Evolutionary conservation across 805 yeast genomes (phyloP).

Genomic region (Starmerella potacharoeniae): DNA sequence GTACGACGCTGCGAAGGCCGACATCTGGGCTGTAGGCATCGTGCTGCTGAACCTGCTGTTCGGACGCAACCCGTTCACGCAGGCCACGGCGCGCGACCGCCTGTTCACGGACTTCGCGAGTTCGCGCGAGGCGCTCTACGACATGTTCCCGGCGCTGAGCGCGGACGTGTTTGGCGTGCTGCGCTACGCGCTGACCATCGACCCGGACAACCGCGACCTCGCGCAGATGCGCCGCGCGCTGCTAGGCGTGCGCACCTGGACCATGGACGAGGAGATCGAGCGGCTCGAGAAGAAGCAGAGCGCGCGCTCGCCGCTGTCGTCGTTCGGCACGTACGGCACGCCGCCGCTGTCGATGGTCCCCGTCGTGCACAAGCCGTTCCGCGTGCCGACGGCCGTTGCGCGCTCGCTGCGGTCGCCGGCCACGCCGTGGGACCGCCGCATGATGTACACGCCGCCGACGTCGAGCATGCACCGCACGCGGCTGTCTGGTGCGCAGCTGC

Average conservation of each 20-base stretch:
- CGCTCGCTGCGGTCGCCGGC: constrained; percentile 17
- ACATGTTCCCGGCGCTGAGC: constrained; percentile 81
- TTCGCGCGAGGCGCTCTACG: constrained; percentile 81
- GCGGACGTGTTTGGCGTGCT: constrained; percentile 77
- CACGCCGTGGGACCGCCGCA: constrained; percentile 21
- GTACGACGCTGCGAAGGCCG: constrained; percentile 73
- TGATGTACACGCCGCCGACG: constrained; percentile 24
- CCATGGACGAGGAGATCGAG: constrained; percentile 66
- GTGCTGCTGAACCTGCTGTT: constrained; percentile 75
- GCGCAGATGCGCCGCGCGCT: constrained; percentile 50
- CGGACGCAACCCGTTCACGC: constrained; percentile 75
- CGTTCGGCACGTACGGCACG: constrained; percentile 3
- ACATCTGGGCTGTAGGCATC: constrained; percentile 83
- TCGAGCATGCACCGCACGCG: constrained; percentile 1
- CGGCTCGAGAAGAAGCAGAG: constrained; percentile 25
- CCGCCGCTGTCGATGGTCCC: constrained; percentile 14
- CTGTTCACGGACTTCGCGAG: constrained; percentile 75
- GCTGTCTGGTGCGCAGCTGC: not conserved
- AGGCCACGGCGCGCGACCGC: constrained; percentile 70
- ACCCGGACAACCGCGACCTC: constrained; percentile 74
- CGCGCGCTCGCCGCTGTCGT: not conserved
- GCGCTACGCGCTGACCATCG: constrained; percentile 65
- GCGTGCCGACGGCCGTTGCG: constrained; percentile 23
- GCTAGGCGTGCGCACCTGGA: constrained; percentile 49
- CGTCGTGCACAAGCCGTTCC: constrained; percentile 21